Evolutionary conservation across 2,329 filamentous ascomycete genomes (phyloP).

Genomic region (Gnomoniopsis sp.): DNA sequence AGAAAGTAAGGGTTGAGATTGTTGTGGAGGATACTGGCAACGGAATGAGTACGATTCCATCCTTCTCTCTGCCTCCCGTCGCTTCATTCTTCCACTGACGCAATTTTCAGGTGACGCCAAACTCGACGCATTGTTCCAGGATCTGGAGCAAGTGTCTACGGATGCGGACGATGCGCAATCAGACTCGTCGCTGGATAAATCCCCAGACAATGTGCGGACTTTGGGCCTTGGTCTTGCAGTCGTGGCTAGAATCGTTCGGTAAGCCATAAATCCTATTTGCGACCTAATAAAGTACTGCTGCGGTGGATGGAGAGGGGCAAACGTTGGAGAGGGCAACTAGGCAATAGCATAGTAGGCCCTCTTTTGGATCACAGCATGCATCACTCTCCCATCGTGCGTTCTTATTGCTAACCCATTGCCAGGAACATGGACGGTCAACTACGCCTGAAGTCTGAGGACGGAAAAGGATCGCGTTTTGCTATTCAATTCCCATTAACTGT

Average conservation of each 20-base stretch:
- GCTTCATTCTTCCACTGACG: not conserved
- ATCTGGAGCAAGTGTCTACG: slow-evolving; percentile 55
- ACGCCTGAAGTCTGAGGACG: slow-evolving; percentile 77
- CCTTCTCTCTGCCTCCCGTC: slow-evolving; percentile 24
- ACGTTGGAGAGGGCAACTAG: not conserved
- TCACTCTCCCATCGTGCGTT: not conserved
- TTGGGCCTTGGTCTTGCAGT: slow-evolving; percentile 82
- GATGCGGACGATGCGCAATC: slow-evolving; percentile 32
- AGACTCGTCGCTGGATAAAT: slow-evolving; percentile 25
- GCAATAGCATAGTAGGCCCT: not conserved
- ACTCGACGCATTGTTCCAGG: slow-evolving; percentile 54
- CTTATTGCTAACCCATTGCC: not conserved
- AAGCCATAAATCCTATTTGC: not conserved
- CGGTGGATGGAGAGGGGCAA: not conserved
- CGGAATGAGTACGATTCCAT: slow-evolving; percentile 54
- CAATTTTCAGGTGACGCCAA: not conserved
- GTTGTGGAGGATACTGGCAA: slow-evolving; percentile 71
- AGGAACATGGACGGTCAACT: slow-evolving; percentile 86
- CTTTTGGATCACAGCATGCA: not conserved
- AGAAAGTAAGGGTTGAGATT: slow-evolving; percentile 67
- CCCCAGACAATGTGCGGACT: slow-evolving; percentile 38
- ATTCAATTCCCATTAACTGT: slow-evolving; percentile 74
- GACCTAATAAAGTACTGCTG: not conserved
- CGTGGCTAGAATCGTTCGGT: slow-evolving; percentile 74
- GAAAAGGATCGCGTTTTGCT: slow-evolving; percentile 78